A percentile compares a stretch with the other conserved stretches of the same genome.
phyloP scores from a whole-genome alignment of 2,329 filamentous ascomycete species.

The Phaeoacremonium minimum region DNA sequence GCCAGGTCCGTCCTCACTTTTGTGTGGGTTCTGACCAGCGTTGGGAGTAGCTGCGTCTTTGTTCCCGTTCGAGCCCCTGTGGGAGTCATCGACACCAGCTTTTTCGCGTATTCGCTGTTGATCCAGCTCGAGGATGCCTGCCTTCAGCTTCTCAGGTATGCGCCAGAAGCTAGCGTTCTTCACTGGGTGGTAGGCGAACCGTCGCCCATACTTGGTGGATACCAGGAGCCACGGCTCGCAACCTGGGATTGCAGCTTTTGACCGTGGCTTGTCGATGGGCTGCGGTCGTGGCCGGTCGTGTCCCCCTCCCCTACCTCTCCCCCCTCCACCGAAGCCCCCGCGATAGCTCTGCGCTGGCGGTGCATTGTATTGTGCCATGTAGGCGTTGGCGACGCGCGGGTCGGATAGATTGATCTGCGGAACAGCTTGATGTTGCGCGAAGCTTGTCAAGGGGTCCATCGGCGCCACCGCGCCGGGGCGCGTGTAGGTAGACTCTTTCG shows the following conservation, averaged over 20 bases:
- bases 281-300: constrained; percentile 61
- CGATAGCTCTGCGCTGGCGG: constrained; percentile 29
- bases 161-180: constrained; percentile 94
- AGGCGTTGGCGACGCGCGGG: constrained; percentile 55
- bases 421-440: constrained; percentile 35
- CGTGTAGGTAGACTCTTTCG: constrained; percentile 83
- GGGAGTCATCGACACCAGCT: constrained; percentile 29
- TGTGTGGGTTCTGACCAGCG: constrained; percentile 19
- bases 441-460: constrained; percentile 28
- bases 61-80: too few relatives aligned
- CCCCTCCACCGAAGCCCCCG: constrained; percentile 20
- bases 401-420: constrained; percentile 40
- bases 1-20: constrained; percentile 8
- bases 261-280: constrained; percentile 74
- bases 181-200: constrained; percentile 84
- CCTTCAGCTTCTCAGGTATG: constrained; percentile 82
- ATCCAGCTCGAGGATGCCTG: constrained; percentile 70
- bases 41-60: constrained; percentile 7
- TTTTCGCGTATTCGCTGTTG: constrained; percentile 64
- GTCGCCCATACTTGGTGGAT: constrained; percentile 82
- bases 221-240: constrained; percentile 87
- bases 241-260: constrained; percentile 73
- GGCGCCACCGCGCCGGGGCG: constrained; percentile 51
- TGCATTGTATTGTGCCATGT: constrained; percentile 49
- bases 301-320: constrained; percentile 43